A percentile compares a stretch with the other conserved stretches of the same genome.
These are phyloP conservation scores for Gynostemma pentaphyllum DNA, from an alignment of 306 rosid genomes.

Conservation along the genomic window DNA sequence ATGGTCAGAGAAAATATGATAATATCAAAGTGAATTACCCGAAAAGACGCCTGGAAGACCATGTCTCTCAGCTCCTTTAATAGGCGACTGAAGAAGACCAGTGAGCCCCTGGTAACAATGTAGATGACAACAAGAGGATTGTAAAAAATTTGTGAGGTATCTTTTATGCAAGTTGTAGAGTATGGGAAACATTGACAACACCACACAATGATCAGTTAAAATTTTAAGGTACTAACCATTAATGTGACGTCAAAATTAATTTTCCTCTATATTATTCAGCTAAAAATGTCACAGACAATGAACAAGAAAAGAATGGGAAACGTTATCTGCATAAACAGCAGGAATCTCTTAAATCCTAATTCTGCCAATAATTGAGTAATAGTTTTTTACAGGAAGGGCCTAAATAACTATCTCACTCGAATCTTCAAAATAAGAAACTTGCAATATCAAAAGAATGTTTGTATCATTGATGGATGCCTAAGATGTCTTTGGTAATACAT, in stretches of 20 bases:
- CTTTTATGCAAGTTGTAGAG: not conserved
- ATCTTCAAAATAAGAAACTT: not conserved
- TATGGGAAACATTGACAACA: not conserved
- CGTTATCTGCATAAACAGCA: not conserved
- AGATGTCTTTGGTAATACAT: not conserved
- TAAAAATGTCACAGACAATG: not conserved
- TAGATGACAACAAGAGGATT: not conserved
- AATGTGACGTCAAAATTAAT: not conserved
- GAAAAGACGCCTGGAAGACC: conserved; percentile 97
- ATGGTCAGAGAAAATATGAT: not conserved
- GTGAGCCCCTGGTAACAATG: conserved; percentile 66
- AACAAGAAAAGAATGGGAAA: not conserved
- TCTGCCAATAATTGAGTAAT: not conserved
- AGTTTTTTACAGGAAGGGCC: not conserved
- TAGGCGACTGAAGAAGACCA: conserved; percentile 91
- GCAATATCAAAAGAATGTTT: not conserved
- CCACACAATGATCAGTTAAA: not conserved
- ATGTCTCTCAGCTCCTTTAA: conserved; percentile 93
- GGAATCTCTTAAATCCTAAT: not conserved
- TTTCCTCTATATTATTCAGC: not conserved
- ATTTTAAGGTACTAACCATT: not conserved
- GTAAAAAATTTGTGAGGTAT: not conserved
- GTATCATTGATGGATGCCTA: not conserved
- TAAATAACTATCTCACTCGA: not conserved
- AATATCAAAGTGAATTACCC: conserved; percentile 27